Percentiles rank a stretch among this genome's conserved stretches.
These are phyloP conservation scores for Taiozyma onychis DNA, from an alignment of 1,139 yeast species.

Conservation along the genomic window DNA sequence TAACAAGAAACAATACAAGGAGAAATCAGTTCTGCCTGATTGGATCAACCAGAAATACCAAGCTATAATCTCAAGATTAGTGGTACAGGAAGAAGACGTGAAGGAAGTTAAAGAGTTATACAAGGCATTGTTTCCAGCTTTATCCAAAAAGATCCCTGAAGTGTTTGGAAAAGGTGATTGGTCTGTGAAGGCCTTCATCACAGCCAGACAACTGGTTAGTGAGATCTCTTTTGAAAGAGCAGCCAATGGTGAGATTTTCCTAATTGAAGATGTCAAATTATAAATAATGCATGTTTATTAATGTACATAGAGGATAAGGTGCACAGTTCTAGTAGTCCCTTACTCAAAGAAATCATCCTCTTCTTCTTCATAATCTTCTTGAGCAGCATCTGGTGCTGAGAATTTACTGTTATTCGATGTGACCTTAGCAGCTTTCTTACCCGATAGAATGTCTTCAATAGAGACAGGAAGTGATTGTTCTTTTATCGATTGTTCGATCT, in stretches of 20 bases:
- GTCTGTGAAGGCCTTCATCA: slow-evolving; percentile 53
- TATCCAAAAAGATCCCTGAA: slow-evolving; percentile 53
- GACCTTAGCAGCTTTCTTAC: slow-evolving; percentile 30
- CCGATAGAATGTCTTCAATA: slow-evolving; percentile 50
- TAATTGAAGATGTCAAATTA: slow-evolving; percentile 33
- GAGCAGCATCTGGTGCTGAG: slow-evolving; percentile 14
- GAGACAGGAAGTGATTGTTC: slow-evolving; percentile 50
- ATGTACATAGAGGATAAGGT: slow-evolving; percentile 6
- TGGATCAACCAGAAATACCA: slow-evolving; percentile 46
- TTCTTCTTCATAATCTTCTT: slow-evolving; percentile 25
- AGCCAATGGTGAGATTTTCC: slow-evolving; percentile 53
- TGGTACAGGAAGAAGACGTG: slow-evolving; percentile 45
- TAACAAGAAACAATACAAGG: slow-evolving; percentile 38
- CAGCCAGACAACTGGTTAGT: slow-evolving; percentile 57
- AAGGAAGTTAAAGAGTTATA: slow-evolving; percentile 50
- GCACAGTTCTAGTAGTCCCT: not conserved
- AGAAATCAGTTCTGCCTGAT: slow-evolving; percentile 37
- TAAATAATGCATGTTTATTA: not conserved
- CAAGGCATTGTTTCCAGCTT: slow-evolving; percentile 48
- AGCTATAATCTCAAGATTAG: slow-evolving; percentile 33
- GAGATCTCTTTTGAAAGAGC: slow-evolving; percentile 53
- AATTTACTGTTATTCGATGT: slow-evolving; percentile 7
- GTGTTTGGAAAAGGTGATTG: slow-evolving; percentile 56
- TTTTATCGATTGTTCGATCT: slow-evolving; percentile 45
- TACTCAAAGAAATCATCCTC: slow-evolving; percentile 48